These are phyloP conservation scores for Vitis amurensis DNA, from an alignment of 164 flowering plant species.

Conservation along the genomic window DNA sequence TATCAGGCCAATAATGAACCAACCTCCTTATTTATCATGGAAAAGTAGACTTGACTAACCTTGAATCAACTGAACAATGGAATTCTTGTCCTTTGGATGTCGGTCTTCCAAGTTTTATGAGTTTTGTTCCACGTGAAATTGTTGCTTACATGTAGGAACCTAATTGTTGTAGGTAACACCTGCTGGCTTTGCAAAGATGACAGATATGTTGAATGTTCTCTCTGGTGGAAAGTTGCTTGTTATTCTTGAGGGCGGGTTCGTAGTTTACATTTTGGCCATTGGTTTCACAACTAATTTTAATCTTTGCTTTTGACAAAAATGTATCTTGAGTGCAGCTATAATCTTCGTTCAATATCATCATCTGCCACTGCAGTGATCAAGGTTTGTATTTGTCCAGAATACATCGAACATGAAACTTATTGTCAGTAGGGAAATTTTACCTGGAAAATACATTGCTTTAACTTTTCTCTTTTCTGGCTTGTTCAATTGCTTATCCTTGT, in stretches of 20 bases:
- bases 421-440: not conserved
- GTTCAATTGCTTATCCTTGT: no score
- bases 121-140: not conserved
- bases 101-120: not conserved
- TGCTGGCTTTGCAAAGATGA: conserved; percentile 85
- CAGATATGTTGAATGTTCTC: conserved; percentile 63
- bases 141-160: not conserved
- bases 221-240: conserved; percentile 88
- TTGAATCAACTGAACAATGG: no score
- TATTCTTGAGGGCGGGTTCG: conserved; percentile 98
- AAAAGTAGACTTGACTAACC: no score
- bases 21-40: no score
- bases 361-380: conserved; percentile 88
- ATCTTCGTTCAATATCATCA: conserved; percentile 93
- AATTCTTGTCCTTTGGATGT: not conserved
- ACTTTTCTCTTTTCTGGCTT: not conserved
- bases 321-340: conserved; percentile 59
- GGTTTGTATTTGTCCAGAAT: conserved; percentile 32
- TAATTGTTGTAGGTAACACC: conserved; percentile 77
- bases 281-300: not conserved
- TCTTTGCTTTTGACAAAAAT: not conserved
- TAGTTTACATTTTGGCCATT: conserved; percentile 17
- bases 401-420: not conserved
- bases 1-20: no score
- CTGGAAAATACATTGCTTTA: not conserved